Percentiles rank a stretch among this genome's conserved stretches.
phyloP scores from a whole-genome alignment of 352 stramenopile species.

The Phytophthora tubulina region DNA sequence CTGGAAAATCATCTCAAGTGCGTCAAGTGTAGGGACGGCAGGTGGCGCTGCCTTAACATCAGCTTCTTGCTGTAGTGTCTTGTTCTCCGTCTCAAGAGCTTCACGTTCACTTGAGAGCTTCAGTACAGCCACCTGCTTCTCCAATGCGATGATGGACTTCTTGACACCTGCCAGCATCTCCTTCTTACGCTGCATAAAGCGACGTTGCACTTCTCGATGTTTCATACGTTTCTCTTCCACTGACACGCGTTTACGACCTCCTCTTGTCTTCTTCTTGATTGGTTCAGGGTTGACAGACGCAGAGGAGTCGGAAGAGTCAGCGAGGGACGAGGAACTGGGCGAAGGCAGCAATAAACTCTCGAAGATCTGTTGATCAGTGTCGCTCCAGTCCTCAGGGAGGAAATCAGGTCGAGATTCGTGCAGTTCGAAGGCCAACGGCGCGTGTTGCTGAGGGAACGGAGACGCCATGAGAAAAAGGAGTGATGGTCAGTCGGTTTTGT shows the following conservation, averaged over 20 bases:
- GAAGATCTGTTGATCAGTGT: conserved; percentile 59
- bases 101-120: conserved; percentile 46
- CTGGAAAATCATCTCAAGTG: conserved; percentile 45
- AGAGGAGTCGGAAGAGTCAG: conserved; percentile 26
- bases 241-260: conserved; percentile 38
- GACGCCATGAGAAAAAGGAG: conserved; percentile 30
- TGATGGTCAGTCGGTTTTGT: conserved; percentile 10
- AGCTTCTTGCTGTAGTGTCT: conserved; percentile 32
- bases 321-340: conserved; percentile 32
- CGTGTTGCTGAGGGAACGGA: conserved; percentile 29
- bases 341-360: conserved; percentile 50
- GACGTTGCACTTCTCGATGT: conserved; percentile 59
- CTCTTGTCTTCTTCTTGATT: conserved; percentile 34
- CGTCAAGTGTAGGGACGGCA: conserved; percentile 26
- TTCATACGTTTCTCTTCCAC: conserved; percentile 58
- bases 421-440: conserved; percentile 30
- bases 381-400: conserved; percentile 52
- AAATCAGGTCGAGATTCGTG: conserved; percentile 22
- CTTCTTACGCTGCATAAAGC: conserved; percentile 68
- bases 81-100: conserved; percentile 53
- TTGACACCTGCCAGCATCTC: conserved; percentile 49
- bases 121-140: conserved; percentile 50
- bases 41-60: conserved; percentile 6
- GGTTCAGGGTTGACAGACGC: conserved; percentile 17
- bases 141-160: conserved; percentile 40